A percentile compares a stretch with the other conserved stretches of the same genome.
Evolutionary conservation across 176 grass and related monocot species (phyloP).

Genomic region (Raddia distichophylla): DNA sequence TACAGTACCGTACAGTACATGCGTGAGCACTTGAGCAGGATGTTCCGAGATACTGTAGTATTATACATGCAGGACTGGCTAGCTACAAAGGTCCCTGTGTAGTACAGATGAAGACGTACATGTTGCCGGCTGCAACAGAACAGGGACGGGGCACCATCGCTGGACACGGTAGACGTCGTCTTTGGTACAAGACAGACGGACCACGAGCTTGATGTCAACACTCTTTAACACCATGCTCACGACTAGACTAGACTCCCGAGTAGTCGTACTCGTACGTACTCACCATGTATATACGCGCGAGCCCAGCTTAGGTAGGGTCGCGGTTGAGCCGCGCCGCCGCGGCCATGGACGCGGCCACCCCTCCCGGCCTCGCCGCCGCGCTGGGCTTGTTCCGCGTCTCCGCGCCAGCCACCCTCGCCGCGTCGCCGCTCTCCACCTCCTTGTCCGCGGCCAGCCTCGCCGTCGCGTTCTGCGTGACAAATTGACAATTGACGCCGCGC

Average conservation of each 20-base stretch:
- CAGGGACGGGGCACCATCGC: no score
- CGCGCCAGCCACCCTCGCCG: constrained; percentile 46
- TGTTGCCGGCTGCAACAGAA: neutral
- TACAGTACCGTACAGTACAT: no score
- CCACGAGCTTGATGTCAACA: neutral
- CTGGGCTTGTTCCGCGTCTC: constrained; percentile 59
- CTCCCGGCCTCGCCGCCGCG: constrained; percentile 36
- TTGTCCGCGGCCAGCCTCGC: constrained; percentile 52
- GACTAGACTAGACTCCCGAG: no score
- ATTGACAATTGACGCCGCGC: no score
- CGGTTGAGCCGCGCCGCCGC: constrained; percentile 66
- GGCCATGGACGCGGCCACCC: constrained; percentile 51
- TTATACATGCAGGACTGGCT: no score
- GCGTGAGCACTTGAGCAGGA: no score
- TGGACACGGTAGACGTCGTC: neutral
- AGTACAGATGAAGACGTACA: neutral
- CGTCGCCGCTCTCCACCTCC: constrained; percentile 55
- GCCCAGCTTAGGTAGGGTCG: neutral
- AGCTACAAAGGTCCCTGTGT: no score
- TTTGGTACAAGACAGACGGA: no score
- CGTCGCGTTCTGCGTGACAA: no score
- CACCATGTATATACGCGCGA: neutral
- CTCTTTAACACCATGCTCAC: no score
- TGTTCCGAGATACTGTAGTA: no score
- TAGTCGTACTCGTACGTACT: neutral